Evolutionary conservation across 2,329 filamentous ascomycete genomes (phyloP), one percentile per base, ranked within the genome.

Genomic region (Fonsecaea monophora): DNA sequence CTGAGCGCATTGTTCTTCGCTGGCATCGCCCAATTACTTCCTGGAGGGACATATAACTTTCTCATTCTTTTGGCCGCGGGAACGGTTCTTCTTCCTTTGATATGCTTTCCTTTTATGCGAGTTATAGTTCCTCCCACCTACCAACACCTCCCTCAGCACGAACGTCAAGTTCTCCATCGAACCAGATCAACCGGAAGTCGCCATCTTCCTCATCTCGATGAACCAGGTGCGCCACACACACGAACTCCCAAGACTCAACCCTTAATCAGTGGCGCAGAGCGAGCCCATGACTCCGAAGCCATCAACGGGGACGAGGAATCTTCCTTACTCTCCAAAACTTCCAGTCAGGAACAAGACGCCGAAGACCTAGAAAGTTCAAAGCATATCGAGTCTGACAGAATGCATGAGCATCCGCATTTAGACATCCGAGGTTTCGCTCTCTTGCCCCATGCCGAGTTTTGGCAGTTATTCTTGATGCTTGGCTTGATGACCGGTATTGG

Each of bases 1-100:
- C 81, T 99, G 65, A 97, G 94, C 77, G 95, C 95, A 62, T 95
- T 99, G 80, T 96, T 98, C 82, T 99, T 97, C 81, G 94, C 95
- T 0, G 84, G 89, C 2, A 80, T 96, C 38, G 92, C 92, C 25
- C 76, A 96, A 55, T 82, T 92, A 48, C 94, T 97, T 75, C 91
- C 92, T 2, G 92, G 92, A 45, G 88, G 96, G 74, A 95, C 93
- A 0, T 90, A 90, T 63, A 86, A 87, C 45, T 94, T 97, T 73
- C 84, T 99, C 65, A 82, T 94, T 70, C 82, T 98, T 34, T 83
- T 99, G 48, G 88, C 93, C 3, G 83, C 88, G 69, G 94, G 93
- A 15, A 97, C 94, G 0, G 91, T 89, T 68, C 80, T 85, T 57
- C 84, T 98, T 73, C 90, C 90, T 3, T 85, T 96, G 61, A 76